Percentiles rank a stretch among this genome's conserved stretches.
Evolutionary conservation across 495 filamentous ascomycete species (phyloP).

Genomic region (Penicillium arizonense): DNA sequence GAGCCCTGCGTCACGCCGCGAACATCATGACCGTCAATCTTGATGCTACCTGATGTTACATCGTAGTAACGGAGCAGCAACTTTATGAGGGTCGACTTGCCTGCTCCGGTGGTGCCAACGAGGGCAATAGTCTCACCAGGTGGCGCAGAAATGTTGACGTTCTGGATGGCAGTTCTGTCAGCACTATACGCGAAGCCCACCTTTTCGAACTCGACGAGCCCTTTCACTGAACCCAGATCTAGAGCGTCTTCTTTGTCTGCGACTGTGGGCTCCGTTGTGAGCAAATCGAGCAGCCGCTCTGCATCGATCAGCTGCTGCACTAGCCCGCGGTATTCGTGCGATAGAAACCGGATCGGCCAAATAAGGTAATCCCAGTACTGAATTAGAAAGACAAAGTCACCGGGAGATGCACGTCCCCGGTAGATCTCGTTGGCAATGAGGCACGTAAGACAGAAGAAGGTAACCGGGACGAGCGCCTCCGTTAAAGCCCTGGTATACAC

Average conservation of each 20-base stretch:
- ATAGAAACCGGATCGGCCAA: conserved; percentile 11
- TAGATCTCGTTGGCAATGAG: conserved; percentile 12
- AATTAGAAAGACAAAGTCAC: conserved; percentile 19
- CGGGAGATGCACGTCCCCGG: conserved; percentile 9
- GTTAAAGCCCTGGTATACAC: not conserved
- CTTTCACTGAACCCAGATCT: conserved; percentile 47
- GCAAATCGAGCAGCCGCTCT: conserved; percentile 17
- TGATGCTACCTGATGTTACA: conserved; percentile 57
- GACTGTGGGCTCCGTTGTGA: conserved; percentile 59
- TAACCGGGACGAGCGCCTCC: conserved; percentile 4
- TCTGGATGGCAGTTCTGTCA: conserved; percentile 62
- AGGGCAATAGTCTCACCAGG: conserved; percentile 68
- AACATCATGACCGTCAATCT: conserved; percentile 75
- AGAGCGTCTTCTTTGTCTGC: conserved; percentile 54
- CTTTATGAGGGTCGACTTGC: conserved; percentile 75
- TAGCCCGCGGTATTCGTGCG: conserved; percentile 13
- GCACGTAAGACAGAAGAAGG: conserved; percentile 5
- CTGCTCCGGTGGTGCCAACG: conserved; percentile 73
- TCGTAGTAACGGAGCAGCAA: conserved; percentile 73
- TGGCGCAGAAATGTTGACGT: conserved; percentile 53
- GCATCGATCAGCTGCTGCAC: conserved; percentile 17
- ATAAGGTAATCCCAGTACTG: conserved; percentile 14
- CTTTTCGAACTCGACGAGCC: conserved; percentile 58
- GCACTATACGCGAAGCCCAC: conserved; percentile 72
- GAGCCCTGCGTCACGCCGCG: conserved; percentile 63